Percentiles rank a stretch among this genome's conserved stretches.
phyloP scores from a whole-genome alignment of 306 rosid species.

The Trifolium repens region DNA sequence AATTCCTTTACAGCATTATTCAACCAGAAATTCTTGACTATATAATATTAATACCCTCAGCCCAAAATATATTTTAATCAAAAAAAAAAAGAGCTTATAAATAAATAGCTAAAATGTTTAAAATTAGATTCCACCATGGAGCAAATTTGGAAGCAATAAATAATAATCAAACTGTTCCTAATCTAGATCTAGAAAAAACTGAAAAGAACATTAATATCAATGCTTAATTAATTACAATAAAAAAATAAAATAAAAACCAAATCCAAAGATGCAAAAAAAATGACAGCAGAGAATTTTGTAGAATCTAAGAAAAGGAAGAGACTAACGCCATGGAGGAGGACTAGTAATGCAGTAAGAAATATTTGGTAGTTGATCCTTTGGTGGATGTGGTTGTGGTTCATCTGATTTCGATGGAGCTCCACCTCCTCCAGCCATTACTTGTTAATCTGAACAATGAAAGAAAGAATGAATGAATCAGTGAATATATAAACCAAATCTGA shows the following conservation, averaged over 20 bases:
- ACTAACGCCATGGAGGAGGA: conserved; percentile 99
- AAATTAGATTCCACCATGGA: conserved; percentile 13
- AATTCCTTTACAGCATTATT: conserved; percentile 2
- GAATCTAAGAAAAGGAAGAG: conserved; percentile 18
- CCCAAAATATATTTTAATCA: conserved; percentile 15
- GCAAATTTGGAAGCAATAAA: conserved; percentile 30
- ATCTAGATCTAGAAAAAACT: conserved; percentile 41
- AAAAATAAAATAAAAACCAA: conserved; percentile 36
- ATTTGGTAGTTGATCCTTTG: conserved; percentile 86
- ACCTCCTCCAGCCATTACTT: conserved; percentile 74
- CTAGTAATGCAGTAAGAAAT: conserved; percentile 91
- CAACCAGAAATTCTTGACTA: conserved; percentile 8
- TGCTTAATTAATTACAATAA: background rate
- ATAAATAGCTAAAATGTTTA: background rate
- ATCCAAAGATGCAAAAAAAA: background rate
- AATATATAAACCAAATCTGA: conserved; percentile 58
- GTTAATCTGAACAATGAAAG: conserved; percentile 30
- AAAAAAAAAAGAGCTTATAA: background rate
- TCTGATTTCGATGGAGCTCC: conserved; percentile 59
- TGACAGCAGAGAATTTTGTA: too few relatives aligned
- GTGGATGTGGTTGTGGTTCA: conserved; percentile 98
- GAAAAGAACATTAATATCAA: conserved; percentile 7
- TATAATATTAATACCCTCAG: background rate
- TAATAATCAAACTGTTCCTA: conserved; percentile 23
- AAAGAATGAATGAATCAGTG: background rate